A percentile compares a stretch with the other conserved stretches of the same genome.
phyloP scores from a whole-genome alignment of 176 grass and related monocot genomes.

The bread wheat (Triticum aestivum) region DNA sequence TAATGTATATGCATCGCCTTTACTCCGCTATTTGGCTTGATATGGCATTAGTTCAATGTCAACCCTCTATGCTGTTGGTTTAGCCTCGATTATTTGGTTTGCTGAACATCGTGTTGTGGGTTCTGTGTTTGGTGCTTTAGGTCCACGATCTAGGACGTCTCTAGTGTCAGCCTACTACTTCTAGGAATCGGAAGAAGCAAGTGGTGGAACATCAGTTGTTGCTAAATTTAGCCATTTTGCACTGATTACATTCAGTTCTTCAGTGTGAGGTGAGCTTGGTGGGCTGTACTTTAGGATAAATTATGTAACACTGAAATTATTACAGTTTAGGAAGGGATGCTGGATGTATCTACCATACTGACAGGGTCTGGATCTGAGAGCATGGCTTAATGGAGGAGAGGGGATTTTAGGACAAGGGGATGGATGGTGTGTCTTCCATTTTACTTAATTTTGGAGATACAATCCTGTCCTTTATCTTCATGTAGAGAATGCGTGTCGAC shows the following conservation, averaged over 20 bases:
- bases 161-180: background rate
- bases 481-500: background rate
- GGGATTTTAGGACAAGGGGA: background rate
- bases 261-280: background rate
- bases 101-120: background rate
- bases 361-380: too few relatives aligned
- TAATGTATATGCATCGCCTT: background rate
- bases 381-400: background rate
- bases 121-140: constrained; percentile 13
- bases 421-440: background rate
- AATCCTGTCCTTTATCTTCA: background rate
- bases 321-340: background rate
- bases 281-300: background rate
- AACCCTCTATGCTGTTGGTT: background rate
- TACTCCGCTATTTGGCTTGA: background rate
- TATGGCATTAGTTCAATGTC: background rate
- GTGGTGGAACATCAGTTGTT: background rate
- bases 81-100: constrained; percentile 13
- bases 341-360: background rate
- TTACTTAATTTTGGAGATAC: background rate
- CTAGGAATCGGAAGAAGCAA: constrained; percentile 9
- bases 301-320: background rate
- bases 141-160: background rate
- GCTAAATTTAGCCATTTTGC: constrained; percentile 11
- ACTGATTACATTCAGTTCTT: background rate